Base-by-base conservation (phyloP, 2,329 filamentous ascomycete genomes). In the Lachnellula suecica region DNA sequence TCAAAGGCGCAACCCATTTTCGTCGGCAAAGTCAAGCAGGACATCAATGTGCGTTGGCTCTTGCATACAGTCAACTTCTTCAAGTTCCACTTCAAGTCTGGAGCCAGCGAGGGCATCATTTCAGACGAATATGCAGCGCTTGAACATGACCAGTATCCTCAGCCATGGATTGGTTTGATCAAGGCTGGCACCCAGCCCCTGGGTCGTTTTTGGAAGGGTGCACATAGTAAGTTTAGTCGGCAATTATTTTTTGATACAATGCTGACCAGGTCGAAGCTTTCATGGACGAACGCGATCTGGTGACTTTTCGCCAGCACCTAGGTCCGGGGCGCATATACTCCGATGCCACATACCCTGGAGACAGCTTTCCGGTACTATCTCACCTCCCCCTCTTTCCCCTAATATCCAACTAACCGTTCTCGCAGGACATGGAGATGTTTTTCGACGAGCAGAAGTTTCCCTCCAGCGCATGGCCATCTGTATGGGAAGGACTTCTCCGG, bases 51-150 rank as follows among this genome's bases (percentile, higher is more conserved):
- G 47, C 62, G 70, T 2, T 79, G 73, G 72, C 47, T 75, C 2
- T 61, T 79, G 4, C 72, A 79, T 55, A 67, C 72, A 35, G 61
- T 77, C 40, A 79, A 79, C 54, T 81, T 81, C 69, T 82, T 80
- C 68, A 74, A 74, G 42, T 72, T 74, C 44, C 76, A 82, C 55
- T 71, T 81, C 62, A 71, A 64, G 42, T 51, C 70, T 37, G 60
- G 60, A 7, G 43, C 64, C 8, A 66, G 66, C 3, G 69, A 72
- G n/a, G 60, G 63, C 20, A 68, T 72, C 0, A 63, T 79, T 3
- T 66, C 62, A 43, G 47, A 60, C 8, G 63, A 64, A 2, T 74
- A 74, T 56, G 48, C 58, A 5, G 62, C 66, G 3, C 66, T 79
- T 7, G 59, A 66, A 1, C 42, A 44, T 1, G 41, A 61, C 20